Base-by-base conservation (phyloP, 2,329 filamentous ascomycete species). In the Botrytis fragariae region DNA sequence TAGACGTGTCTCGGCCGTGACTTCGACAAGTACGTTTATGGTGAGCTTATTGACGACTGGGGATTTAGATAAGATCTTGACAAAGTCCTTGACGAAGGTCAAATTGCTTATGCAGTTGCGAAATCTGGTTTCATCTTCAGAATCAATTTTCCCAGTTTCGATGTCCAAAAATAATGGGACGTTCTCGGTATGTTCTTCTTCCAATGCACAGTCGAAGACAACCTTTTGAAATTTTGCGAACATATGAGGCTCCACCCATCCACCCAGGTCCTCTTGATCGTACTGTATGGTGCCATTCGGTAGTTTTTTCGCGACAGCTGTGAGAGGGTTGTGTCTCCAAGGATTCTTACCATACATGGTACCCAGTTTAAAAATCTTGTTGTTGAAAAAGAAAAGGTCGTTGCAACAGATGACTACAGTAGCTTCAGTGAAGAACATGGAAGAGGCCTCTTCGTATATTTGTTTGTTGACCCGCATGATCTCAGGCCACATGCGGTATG, bases 241-340 rank as follows among this genome's bases (percentile, higher is more conserved):
- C 9, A 75, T 72, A n/a, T 77, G 76, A 57, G 76, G 76, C 25
- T 77, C 74, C 70, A 76, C 62, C 22, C 57, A n/a, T 14, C 76
- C 76, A 9, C 35, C 29, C 45, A 68, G 18, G 9, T 39, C 29
- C 2, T 44, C n/a, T 18, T 44, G 62, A 44, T 73, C 45, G 32
- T 77, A 75, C n/a, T 60, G 18, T 42, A 74, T 68, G 3, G n/a
- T 54, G 10, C 60, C 71, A 29, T 61, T 59, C 14, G 69, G 60
- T 2, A 65, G 35, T 37, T 42, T 44, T 44, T 45, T 73, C 18
- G 70, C 70, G 10, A 57, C n/a, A 29, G 64, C 59, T 20, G 67
- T 59, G 22, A 77, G 60, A 0, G 76, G 76, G 35, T 75, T 73
- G 35, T 74, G 67, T 62, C 72, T 74, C 76, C 76, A 77, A 37